A percentile compares a stretch with the other conserved stretches of the same genome.
phyloP scores from a whole-genome alignment of 306 rosid species.

The Casuarina equisetifolia region DNA sequence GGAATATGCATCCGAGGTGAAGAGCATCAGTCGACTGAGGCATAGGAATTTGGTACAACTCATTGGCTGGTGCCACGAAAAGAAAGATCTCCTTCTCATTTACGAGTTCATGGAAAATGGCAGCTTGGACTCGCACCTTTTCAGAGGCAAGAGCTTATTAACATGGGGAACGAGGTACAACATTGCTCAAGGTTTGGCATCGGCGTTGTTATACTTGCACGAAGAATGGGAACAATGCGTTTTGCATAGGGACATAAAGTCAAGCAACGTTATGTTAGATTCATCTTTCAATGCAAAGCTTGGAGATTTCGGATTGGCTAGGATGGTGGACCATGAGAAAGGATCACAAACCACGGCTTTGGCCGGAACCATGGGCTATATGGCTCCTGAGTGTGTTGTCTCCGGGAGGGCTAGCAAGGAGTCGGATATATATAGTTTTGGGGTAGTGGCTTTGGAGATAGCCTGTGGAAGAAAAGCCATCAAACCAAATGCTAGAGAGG shows the following conservation, averaged over 20 bases:
- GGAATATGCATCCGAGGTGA: background rate
- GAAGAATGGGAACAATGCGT: background rate
- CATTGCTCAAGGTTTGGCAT: background rate
- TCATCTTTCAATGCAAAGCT: background rate
- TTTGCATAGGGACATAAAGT: background rate
- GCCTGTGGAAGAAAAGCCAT: constrained; percentile 46
- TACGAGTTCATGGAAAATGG: background rate
- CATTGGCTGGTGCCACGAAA: background rate
- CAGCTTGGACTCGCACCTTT: background rate
- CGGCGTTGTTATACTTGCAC: background rate
- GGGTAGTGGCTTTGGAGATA: constrained; percentile 49
- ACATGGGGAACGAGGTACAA: background rate
- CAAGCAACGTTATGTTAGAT: background rate
- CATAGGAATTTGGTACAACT: background rate
- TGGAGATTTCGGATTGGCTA: background rate
- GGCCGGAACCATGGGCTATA: constrained; percentile 33
- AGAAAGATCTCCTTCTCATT: background rate
- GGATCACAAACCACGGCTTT: background rate
- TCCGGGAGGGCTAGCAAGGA: constrained; percentile 22
- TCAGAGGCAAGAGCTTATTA: background rate
- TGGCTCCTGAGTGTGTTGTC: constrained; percentile 28
- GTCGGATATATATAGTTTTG: constrained; percentile 43
- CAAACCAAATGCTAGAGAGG: background rate
- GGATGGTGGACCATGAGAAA: background rate
- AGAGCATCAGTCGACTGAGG: background rate